These are phyloP conservation scores for Capronia americana DNA, from an alignment of 2,329 filamentous ascomycete genomes.

Conservation along the genomic window DNA sequence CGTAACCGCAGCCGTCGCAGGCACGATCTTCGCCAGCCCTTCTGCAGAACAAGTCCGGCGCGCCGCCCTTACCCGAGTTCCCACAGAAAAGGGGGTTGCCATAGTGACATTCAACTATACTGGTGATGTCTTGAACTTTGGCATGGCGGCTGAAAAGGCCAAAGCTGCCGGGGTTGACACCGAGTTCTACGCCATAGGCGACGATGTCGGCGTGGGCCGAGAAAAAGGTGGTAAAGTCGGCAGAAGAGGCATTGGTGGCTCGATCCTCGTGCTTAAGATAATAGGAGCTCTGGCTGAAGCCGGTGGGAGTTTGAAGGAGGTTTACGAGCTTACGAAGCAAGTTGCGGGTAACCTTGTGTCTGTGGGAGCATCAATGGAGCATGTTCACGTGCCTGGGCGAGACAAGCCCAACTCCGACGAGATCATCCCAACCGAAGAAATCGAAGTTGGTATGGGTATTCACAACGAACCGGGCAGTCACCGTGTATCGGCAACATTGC, in stretches of 20 bases:
- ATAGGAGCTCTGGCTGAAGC: slow-evolving; percentile 79
- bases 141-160: slow-evolving; percentile 91
- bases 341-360: slow-evolving; percentile 79
- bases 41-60: slow-evolving; percentile 81
- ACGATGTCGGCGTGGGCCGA: slow-evolving; percentile 89
- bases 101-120: slow-evolving; percentile 64
- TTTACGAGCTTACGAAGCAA: slow-evolving; percentile 73
- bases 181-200: slow-evolving; percentile 89
- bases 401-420: slow-evolving; percentile 59
- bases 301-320: slow-evolving; percentile 71
- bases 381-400: slow-evolving; percentile 91
- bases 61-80: slow-evolving; percentile 75
- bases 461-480: slow-evolving; percentile 56
- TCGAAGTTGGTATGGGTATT: slow-evolving; percentile 76
- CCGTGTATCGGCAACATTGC: slow-evolving; percentile 56
- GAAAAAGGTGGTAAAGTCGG: slow-evolving; percentile 88
- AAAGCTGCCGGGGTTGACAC: slow-evolving; percentile 76
- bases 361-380: slow-evolving; percentile 82
- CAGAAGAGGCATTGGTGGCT: slow-evolving; percentile 86
- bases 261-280: slow-evolving; percentile 90
- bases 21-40: slow-evolving; percentile 84
- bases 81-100: slow-evolving; percentile 74
- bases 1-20: slow-evolving; percentile 80
- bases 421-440: slow-evolving; percentile 58
- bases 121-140: slow-evolving; percentile 88